Evolutionary conservation across 2,329 filamentous ascomycete genomes (phyloP), one percentile per base, ranked within the genome.

Genomic region (Microdochium trichocladiopsis): DNA sequence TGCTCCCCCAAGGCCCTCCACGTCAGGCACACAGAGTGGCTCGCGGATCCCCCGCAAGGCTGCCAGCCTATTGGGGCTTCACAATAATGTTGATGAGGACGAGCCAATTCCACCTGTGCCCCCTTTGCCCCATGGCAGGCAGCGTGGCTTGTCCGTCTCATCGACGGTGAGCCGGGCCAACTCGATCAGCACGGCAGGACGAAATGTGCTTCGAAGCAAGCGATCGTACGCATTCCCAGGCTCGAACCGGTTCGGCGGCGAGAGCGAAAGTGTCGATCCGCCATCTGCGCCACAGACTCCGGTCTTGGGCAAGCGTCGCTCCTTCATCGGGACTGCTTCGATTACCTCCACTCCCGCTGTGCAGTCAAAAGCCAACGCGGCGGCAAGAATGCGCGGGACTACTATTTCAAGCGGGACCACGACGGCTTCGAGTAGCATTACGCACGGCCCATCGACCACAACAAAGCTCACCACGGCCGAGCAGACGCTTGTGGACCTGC

Each of bases 21-120:
- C 43, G 22, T n/a, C 23, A 1, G 6, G 23, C 25, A 25, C 41
- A 25, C 25, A 50, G 12, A 60, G 63, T 37, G 55, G 54, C 24
- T 61, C 48, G 18, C 50, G 57, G 33, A 63, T 65, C 28, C 62
- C 66, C 4, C 57, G 52, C 41, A 82, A 82, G 61, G 79, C 79
- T 0, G 76, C 76, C 1, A 71, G 66, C 4, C 60, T 82, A 0
- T 72, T 82, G 1, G 79, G 79, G 1, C 67, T 82, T 16, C 41
- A 45, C 18, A 45, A 45, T 18, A 12, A 45, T 12, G 6, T 18
- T 3, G 41, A 22, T 23, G 41, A 22, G 6, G 41, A 21, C 21
- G 41, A 22, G 18, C 5, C 41, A 45, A 12, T 45, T 8, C 41
- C 18, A 4, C 16, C 41, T 8, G 41, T 45, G 22, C 41, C 41